phyloP scores from a whole-genome alignment of 441 rosid genomes.

The Sinapis alba region DNA sequence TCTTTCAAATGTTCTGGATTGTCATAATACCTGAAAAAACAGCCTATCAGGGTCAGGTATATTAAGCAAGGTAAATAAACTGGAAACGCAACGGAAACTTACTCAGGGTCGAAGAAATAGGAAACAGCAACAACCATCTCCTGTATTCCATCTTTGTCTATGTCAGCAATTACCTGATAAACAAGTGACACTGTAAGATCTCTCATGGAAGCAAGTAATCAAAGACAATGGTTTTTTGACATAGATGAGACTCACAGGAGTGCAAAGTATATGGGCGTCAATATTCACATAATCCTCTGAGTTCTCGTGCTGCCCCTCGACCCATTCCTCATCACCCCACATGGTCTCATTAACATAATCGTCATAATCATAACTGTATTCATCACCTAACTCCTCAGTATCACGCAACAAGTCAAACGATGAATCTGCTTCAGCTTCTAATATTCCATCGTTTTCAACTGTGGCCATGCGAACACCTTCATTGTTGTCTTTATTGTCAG shows the following conservation, averaged over 20 bases:
- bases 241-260: slow-evolving; percentile 79
- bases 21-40: slow-evolving; percentile 82
- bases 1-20: slow-evolving; percentile 89
- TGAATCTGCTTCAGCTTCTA: slow-evolving; percentile 92
- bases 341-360: slow-evolving; percentile 82
- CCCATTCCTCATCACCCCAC: slow-evolving; percentile 99
- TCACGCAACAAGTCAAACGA: slow-evolving; percentile 95
- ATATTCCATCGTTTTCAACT: slow-evolving; percentile 82
- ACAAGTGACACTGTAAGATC: slow-evolving; percentile 33
- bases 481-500: slow-evolving; percentile 49
- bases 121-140: slow-evolving; percentile 98
- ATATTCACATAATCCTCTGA: slow-evolving; percentile 91
- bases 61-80: slow-evolving; percentile 13
- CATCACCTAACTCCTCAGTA: slow-evolving; percentile 89
- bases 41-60: slow-evolving; percentile 18
- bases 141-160: slow-evolving; percentile 91
- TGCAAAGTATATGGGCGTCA: slow-evolving; percentile 89
- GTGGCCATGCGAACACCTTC: slow-evolving; percentile 63
- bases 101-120: slow-evolving; percentile 97
- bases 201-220: slow-evolving; percentile 28
- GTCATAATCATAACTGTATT: slow-evolving; percentile 90
- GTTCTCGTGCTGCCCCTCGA: slow-evolving; percentile 79
- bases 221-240: slow-evolving; percentile 22
- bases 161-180: slow-evolving; percentile 93
- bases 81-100: slow-evolving; percentile 47